phyloP scores from a whole-genome alignment of 139 green algal species.

The Tetraselmis striata region DNA sequence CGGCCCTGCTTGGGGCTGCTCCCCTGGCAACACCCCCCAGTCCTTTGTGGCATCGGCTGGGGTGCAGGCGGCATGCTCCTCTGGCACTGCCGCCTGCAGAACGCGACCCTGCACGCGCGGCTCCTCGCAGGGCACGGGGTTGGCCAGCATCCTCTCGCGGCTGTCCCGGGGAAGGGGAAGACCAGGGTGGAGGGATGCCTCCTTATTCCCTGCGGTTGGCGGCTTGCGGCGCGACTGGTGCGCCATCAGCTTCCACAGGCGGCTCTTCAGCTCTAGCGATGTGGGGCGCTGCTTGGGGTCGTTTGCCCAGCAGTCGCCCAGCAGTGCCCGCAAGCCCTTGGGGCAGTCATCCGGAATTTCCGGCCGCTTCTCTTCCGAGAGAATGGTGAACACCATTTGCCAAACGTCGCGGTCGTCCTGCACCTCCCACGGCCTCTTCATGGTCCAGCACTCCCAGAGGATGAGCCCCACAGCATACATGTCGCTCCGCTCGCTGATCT shows the following conservation, averaged over 20 bases:
- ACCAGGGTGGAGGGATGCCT: too few relatives aligned
- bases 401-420: neutral
- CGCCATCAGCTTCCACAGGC: conserved; percentile 1
- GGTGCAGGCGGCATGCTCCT: too few relatives aligned
- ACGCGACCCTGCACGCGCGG: too few relatives aligned
- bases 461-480: conserved; percentile 7
- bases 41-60: too few relatives aligned
- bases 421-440: conserved; percentile 4
- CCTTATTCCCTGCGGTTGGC: neutral
- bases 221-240: neutral
- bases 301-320: conserved; percentile 2
- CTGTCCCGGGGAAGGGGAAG: too few relatives aligned
- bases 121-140: too few relatives aligned
- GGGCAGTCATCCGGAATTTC: conserved; percentile 5
- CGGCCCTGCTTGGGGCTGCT: too few relatives aligned
- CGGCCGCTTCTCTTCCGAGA: conserved; percentile 1
- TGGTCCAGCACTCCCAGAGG: conserved; percentile 11
- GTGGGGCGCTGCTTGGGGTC: neutral
- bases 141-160: too few relatives aligned
- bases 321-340: neutral
- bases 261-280: conserved; percentile 3
- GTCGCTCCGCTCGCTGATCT: conserved; percentile 10
- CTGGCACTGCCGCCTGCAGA: too few relatives aligned
- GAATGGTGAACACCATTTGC: neutral
- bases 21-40: too few relatives aligned